Conservation (phyloP, 176 grass and related monocot species). For the Carex myosuroides region DNA sequence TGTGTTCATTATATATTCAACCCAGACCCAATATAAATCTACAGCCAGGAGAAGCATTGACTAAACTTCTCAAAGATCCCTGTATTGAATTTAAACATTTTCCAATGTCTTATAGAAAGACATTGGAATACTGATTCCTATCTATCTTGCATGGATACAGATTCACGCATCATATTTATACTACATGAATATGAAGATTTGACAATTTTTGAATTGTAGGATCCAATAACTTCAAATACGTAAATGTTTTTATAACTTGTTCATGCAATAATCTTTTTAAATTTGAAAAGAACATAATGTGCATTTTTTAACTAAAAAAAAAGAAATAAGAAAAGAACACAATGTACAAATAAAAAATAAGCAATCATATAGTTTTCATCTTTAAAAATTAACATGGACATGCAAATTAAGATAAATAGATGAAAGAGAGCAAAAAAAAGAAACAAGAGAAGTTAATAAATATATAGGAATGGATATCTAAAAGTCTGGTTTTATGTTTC, state of each 20-base stretch:
- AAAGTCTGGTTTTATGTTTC: background rate
- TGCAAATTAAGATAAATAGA: background rate
- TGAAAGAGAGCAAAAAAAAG: background rate
- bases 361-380: background rate
- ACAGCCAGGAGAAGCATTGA: background rate
- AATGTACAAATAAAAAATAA: background rate
- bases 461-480: background rate
- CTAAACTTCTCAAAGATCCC: background rate
- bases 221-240: background rate
- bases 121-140: background rate
- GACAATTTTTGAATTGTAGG: background rate
- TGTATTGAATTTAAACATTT: background rate
- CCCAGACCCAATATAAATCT: background rate
- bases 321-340: background rate
- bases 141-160: background rate
- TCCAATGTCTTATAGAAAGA: background rate
- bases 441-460: background rate
- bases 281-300: background rate
- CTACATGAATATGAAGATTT: background rate
- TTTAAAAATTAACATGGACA: constrained; percentile 1
- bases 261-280: background rate
- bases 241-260: background rate
- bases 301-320: background rate
- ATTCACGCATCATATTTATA: background rate
- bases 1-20: background rate